A percentile compares a stretch with the other conserved stretches of the same genome.
phyloP scores from a whole-genome alignment of 805 yeast species.

The Lachancea mirantina region DNA sequence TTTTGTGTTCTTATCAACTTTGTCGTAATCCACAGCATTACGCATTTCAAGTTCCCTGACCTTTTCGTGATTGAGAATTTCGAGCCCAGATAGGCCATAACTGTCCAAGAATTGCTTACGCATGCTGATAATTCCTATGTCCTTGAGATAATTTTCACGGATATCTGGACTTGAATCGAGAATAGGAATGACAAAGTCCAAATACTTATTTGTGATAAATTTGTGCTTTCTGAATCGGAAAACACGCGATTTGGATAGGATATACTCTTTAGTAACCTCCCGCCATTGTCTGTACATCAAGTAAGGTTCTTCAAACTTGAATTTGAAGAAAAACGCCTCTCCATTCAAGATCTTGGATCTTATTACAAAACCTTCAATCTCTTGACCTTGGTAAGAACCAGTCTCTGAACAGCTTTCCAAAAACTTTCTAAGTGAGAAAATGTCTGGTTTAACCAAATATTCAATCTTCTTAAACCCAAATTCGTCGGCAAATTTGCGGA shows the following conservation, averaged over 20 bases:
- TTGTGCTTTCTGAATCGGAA: conserved; percentile 45
- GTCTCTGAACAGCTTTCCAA: conserved; percentile 51
- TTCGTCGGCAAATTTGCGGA: conserved; percentile 47
- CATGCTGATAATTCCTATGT: conserved; percentile 67
- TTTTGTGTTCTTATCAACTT: conserved; percentile 37
- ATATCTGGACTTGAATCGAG: conserved; percentile 44
- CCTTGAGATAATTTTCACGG: conserved; percentile 40
- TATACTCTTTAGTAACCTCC: conserved; percentile 65
- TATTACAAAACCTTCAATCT: conserved; percentile 90
- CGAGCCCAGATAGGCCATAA: conserved; percentile 51
- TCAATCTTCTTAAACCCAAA: conserved; percentile 70
- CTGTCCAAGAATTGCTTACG: conserved; percentile 56
- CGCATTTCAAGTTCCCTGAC: conserved; percentile 33
- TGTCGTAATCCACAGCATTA: conserved; percentile 32
- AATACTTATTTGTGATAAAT: conserved; percentile 55
- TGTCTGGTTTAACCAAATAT: conserved; percentile 34
- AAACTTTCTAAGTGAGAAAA: conserved; percentile 41
- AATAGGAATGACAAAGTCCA: conserved; percentile 56
- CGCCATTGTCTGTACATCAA: conserved; percentile 84
- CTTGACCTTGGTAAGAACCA: conserved; percentile 65
- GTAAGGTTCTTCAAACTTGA: conserved; percentile 92
- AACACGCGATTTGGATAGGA: conserved; percentile 32
- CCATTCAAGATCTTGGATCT: conserved; percentile 42
- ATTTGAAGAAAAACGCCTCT: conserved; percentile 67
- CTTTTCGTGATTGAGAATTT: conserved; percentile 43